Evolutionary conservation across 345 rosid species (phyloP).

Genomic region (Luvunga scandens): DNA sequence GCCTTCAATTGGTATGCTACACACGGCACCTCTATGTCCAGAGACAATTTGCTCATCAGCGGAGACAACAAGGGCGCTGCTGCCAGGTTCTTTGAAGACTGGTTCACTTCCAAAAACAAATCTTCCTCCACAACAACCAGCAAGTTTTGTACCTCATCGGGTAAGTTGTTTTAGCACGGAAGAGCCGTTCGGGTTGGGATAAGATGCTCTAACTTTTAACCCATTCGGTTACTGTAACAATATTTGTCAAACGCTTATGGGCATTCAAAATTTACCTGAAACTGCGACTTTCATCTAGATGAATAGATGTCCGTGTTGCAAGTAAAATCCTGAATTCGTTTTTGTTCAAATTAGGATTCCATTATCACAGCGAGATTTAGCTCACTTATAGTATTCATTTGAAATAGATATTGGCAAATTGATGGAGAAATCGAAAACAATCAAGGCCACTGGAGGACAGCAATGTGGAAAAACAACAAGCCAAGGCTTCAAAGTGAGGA

Average conservation of each 20-base stretch:
- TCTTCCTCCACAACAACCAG: constrained; percentile 1
- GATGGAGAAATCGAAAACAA: constrained; percentile 24
- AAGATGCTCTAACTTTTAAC: no score
- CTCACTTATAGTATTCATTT: not conserved
- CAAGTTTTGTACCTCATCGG: not conserved
- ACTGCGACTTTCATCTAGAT: no score
- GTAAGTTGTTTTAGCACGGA: not conserved
- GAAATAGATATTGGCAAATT: constrained; percentile 15
- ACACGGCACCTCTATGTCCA: constrained; percentile 61
- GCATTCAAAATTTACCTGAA: no score
- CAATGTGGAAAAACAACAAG: constrained; percentile 43
- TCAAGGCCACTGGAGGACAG: constrained; percentile 50
- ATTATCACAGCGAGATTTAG: not conserved
- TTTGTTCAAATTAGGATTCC: not conserved
- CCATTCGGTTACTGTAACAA: no score
- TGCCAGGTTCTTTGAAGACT: constrained; percentile 63
- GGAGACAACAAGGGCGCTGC: constrained; percentile 73
- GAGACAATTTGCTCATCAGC: constrained; percentile 53
- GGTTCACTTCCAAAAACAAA: constrained; percentile 26
- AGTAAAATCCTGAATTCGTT: not conserved
- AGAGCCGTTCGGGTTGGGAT: no score
- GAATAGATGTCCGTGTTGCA: not conserved
- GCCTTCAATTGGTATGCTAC: constrained; percentile 62
- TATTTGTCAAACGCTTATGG: no score
- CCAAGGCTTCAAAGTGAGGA: constrained; percentile 49